phyloP scores from a whole-genome alignment of 2,329 filamentous ascomycete species.

The Ustulina deusta region DNA sequence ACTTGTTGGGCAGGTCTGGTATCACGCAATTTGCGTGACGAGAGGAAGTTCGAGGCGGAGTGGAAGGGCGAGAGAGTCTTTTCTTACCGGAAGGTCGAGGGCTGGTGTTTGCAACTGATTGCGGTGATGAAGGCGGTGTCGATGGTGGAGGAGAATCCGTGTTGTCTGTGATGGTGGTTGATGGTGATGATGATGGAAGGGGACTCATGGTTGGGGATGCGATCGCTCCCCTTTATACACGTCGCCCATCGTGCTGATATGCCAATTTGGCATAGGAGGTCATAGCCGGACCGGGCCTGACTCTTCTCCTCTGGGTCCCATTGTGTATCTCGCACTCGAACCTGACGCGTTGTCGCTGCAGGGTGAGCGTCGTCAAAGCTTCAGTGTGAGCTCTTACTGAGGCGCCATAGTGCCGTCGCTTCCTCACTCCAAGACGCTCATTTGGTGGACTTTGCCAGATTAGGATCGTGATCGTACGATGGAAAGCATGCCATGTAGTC shows the following conservation, averaged over 20 bases:
- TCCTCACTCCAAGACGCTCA: constrained; percentile 26
- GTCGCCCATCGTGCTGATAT: constrained; percentile 24
- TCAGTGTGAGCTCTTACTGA: constrained; percentile 28
- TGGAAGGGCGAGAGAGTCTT: constrained; percentile 37
- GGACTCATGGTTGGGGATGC: constrained; percentile 33
- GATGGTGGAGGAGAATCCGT: constrained; percentile 29
- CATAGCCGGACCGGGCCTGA: constrained; percentile 22
- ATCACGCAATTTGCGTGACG: constrained; percentile 29
- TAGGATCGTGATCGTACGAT: constrained; percentile 46
- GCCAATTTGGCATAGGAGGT: constrained; percentile 14
- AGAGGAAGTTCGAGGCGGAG: constrained; percentile 45
- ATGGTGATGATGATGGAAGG: constrained; percentile 30
- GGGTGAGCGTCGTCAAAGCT: constrained; percentile 24
- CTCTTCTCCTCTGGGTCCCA: constrained; percentile 23
- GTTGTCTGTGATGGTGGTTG: constrained; percentile 26
- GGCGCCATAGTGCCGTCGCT: constrained; percentile 18
- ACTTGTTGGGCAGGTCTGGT: constrained; percentile 25
- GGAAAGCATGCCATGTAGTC: constrained; percentile 33
- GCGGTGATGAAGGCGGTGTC: constrained; percentile 17
- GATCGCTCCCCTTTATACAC: constrained; percentile 42
- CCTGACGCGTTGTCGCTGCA: constrained; percentile 28
- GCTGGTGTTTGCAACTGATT: constrained; percentile 22
- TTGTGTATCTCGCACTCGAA: constrained; percentile 32
- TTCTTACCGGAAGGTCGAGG: constrained; percentile 28
- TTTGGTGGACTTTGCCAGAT: constrained; percentile 38